phyloP scores from a whole-genome alignment of 2,329 filamentous ascomycete genomes.

The Mycocentrospora acerina region DNA sequence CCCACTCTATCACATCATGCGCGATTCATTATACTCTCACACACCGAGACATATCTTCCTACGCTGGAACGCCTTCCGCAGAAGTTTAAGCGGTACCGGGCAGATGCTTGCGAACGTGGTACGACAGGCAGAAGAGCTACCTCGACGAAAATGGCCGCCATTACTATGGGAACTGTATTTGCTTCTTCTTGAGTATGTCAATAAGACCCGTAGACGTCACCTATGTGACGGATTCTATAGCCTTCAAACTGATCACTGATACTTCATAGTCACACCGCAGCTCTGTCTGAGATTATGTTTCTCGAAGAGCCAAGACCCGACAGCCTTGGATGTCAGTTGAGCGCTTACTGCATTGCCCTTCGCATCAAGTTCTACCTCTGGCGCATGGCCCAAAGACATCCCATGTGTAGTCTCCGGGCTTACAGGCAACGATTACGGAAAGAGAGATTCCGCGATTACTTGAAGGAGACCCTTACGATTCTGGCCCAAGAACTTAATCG shows the following conservation, averaged over 20 bases:
- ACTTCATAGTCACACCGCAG: slow-evolving; percentile 1
- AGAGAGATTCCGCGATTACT: neutral
- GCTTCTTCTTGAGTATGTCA: slow-evolving; percentile 6
- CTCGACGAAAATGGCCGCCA: slow-evolving; percentile 1
- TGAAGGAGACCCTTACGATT: slow-evolving; percentile 1
- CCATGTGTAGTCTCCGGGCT: neutral
- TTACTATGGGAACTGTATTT: slow-evolving; percentile 4
- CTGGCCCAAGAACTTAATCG: slow-evolving; percentile 4
- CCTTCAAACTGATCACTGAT: neutral
- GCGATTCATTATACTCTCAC: slow-evolving; percentile 5
- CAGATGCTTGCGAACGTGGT: slow-evolving; percentile 2
- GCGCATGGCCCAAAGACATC: slow-evolving; percentile 4
- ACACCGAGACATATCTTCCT: slow-evolving; percentile 4
- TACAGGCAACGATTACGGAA: neutral
- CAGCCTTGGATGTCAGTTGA: slow-evolving; percentile 2
- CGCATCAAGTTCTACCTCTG: slow-evolving; percentile 10
- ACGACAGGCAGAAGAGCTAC: slow-evolving; percentile 1
- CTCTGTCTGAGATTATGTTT: neutral
- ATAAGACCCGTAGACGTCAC: too few species aligned
- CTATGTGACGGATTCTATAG: too few species aligned
- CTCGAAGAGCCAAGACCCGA: neutral
- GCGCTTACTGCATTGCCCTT: slow-evolving; percentile 6
- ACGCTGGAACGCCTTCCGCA: slow-evolving; percentile 3
- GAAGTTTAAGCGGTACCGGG: neutral
- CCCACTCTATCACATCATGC: slow-evolving; percentile 5